Evolutionary conservation across 805 yeast genomes (phyloP), one percentile per base, ranked within the genome.

Genomic region (Candida pini): DNA sequence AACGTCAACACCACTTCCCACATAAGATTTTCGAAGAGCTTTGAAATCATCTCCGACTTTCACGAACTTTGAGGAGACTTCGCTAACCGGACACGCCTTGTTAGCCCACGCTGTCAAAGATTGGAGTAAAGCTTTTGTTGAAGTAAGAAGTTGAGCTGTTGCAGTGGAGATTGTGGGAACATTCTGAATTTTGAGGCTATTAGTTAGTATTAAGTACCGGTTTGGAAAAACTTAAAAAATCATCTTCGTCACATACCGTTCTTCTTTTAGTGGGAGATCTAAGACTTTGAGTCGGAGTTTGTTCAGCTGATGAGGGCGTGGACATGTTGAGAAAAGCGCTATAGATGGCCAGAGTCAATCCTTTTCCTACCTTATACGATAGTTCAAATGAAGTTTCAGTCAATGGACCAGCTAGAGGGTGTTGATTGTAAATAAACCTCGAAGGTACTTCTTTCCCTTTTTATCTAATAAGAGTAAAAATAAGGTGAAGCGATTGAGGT

Each of bases 41-140:
- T 90, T 79, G 66, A 88, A 92, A 58, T 90, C 97, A 52, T 89
- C 92, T 1, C 98, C 98, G 19, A 92, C 70, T 44, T 77, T 81
- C 12, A 92, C 98, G 56, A 87, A 92, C 3, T 88, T 83, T 49
- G 88, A 86, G 2, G 96, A 86, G 3, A 92, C 97, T 43, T 76
- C 85, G 36, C 75, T 74, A 30, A 89, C 97, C 17, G 80, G 71
- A 5, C 86, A 88, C n/a, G 73, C 69, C 16, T 75, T 76, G 41
- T 76, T 69, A 1, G 97, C 89, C 99, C 99, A 92, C 41, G 78
- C 85, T 0, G 94, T 86, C 33, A 92, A 63, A 13, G 85, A 72
- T 49, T 86, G 95, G n/a, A 92, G 65, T 9, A 90, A 66, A 38
- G 85, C 88, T 50, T 90, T 90, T 0, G 97, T 88, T 1, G 95